A percentile compares a stretch with the other conserved stretches of the same genome.
Evolutionary conservation across 345 rosid genomes (phyloP).

Genomic region (Aegle marmelos): DNA sequence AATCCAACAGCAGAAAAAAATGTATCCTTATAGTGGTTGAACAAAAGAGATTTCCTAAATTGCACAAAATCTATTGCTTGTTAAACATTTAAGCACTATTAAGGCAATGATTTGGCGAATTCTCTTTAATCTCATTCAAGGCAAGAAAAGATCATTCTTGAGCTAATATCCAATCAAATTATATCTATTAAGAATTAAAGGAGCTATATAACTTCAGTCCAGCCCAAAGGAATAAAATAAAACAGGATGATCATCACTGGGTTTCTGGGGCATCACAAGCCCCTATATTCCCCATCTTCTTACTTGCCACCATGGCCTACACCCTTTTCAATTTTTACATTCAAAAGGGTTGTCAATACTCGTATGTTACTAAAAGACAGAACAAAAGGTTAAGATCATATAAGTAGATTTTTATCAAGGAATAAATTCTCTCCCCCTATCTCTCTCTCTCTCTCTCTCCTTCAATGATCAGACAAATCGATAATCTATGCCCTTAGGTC

Average conservation of each 20-base stretch:
- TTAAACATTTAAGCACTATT: not conserved
- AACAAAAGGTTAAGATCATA: not conserved
- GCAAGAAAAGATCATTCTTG: not conserved
- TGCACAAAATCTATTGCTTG: not conserved
- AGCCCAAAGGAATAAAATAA: not conserved
- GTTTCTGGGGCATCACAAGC: not conserved
- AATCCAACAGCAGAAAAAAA: slow-evolving; percentile 5
- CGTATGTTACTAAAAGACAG: too few relatives aligned
- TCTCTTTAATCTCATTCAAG: not conserved
- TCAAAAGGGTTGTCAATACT: not conserved
- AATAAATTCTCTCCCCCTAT: too few relatives aligned
- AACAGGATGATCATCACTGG: not conserved
- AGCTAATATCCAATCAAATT: not conserved
- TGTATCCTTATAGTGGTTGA: not conserved
- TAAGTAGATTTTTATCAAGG: not conserved
- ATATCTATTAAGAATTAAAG: not conserved
- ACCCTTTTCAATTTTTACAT: not conserved
- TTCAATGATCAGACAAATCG: not conserved
- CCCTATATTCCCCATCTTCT: not conserved
- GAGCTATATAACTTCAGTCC: not conserved
- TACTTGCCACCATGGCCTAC: not conserved
- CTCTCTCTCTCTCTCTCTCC: too few relatives aligned
- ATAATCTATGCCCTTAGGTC: not conserved
- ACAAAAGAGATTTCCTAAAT: not conserved
- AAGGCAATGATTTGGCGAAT: not conserved